These are phyloP conservation scores for Phlebopus sp. DNA, from an alignment of 1,284 basidiomycete genomes.

Conservation along the genomic window DNA sequence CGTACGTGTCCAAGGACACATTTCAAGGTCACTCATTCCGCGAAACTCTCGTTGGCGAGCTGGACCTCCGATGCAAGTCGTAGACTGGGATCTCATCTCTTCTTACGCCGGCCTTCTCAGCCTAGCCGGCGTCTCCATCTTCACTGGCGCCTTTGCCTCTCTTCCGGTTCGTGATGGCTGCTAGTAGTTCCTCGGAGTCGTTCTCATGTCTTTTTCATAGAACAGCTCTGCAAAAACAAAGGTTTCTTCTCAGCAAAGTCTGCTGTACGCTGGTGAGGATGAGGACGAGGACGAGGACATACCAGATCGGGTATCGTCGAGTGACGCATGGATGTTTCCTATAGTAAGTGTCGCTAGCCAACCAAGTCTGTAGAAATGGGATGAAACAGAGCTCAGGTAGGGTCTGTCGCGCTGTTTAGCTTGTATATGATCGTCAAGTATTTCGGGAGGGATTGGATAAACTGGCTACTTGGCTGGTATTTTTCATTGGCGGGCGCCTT, in stretches of 20 bases:
- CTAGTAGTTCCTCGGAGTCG: neutral
- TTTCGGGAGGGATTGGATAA: conserved; percentile 81
- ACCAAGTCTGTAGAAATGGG: neutral
- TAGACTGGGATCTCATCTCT: conserved; percentile 58
- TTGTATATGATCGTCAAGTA: conserved; percentile 75
- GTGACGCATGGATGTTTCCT: conserved; percentile 77
- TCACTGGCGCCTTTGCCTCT: conserved; percentile 65
- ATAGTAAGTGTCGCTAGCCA: conserved; percentile 43
- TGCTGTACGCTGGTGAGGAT: conserved; percentile 27
- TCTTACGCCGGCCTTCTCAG: conserved; percentile 65
- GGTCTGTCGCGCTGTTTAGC: conserved; percentile 61
- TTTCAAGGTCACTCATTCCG: conserved; percentile 1
- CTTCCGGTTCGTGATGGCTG: conserved; percentile 49
- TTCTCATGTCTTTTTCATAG: conserved; percentile 10
- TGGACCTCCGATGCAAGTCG: conserved; percentile 15
- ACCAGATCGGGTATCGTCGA: conserved; percentile 57
- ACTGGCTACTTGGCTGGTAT: conserved; percentile 75
- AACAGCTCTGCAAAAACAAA: neutral
- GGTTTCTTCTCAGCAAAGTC: conserved; percentile 4
- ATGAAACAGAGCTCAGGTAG: conserved; percentile 44
- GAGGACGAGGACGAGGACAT: conserved; percentile 50
- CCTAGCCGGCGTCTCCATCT: conserved; percentile 62
- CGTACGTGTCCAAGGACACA: too few relatives aligned
- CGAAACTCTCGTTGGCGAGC: conserved; percentile 3
- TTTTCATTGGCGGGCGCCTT: conserved; percentile 64